These are phyloP conservation scores for Silene conica DNA, from an alignment of 148 eudicot species.

Conservation along the genomic window DNA sequence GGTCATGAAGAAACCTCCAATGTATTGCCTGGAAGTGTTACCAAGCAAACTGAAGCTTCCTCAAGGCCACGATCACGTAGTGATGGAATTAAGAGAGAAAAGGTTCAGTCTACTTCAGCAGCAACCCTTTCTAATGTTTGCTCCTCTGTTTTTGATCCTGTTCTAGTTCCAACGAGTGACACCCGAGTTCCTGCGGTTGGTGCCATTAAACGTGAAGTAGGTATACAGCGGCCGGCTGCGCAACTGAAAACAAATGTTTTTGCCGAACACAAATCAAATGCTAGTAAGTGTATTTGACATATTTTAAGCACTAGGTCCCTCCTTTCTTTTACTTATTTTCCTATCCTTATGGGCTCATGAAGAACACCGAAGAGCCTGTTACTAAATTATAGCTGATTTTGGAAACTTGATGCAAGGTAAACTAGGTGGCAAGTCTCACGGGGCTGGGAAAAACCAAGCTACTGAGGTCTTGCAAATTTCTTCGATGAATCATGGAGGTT, in stretches of 20 bases:
- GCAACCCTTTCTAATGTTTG: slow-evolving; percentile 35
- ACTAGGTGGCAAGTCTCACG: slow-evolving; percentile 36
- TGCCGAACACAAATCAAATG: slow-evolving; percentile 41
- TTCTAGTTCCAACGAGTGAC: slow-evolving; percentile 47
- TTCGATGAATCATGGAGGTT: slow-evolving; percentile 32
- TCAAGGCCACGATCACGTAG: slow-evolving; percentile 23
- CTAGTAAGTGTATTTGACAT: slow-evolving; percentile 31
- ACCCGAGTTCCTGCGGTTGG: slow-evolving; percentile 39
- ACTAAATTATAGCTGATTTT: slow-evolving; percentile 27
- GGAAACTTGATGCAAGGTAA: slow-evolving; percentile 35
- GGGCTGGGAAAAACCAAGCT: slow-evolving; percentile 46
- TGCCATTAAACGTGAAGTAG: slow-evolving; percentile 46
- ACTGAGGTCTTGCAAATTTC: slow-evolving; percentile 31
- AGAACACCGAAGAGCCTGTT: background rate
- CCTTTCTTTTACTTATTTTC: background rate
- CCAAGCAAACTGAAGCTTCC: slow-evolving; percentile 24
- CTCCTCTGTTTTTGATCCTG: slow-evolving; percentile 57
- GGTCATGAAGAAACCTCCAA: slow-evolving; percentile 27
- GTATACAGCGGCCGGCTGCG: slow-evolving; percentile 31
- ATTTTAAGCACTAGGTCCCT: slow-evolving; percentile 3
- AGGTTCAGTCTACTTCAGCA: slow-evolving; percentile 24
- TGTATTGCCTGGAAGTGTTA: slow-evolving; percentile 27
- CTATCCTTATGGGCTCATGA: background rate
- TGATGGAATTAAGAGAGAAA: slow-evolving; percentile 29
- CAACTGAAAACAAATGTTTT: slow-evolving; percentile 28